These are phyloP conservation scores for Apiospora marii DNA, from an alignment of 2,329 filamentous ascomycete genomes.

Conservation along the genomic window DNA sequence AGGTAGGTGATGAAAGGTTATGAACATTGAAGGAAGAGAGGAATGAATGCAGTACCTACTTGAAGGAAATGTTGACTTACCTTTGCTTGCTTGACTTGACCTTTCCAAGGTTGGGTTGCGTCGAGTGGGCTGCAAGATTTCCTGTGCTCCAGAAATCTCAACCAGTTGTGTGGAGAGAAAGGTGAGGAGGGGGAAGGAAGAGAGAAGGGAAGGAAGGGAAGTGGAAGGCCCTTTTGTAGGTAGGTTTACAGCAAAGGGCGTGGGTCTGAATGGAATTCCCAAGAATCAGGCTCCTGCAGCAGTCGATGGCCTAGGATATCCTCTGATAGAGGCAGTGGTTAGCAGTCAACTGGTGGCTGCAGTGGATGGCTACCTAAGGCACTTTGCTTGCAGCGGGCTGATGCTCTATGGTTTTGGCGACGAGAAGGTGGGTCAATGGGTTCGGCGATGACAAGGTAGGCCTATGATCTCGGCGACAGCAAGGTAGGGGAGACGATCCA, in stretches of 20 bases:
- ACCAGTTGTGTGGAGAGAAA: background rate
- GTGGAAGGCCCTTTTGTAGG: background rate
- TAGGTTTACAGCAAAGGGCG: background rate
- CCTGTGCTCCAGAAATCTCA: background rate
- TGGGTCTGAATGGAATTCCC: background rate
- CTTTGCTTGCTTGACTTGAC: background rate
- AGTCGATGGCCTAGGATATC: background rate
- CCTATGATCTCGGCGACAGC: background rate
- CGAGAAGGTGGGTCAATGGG: background rate
- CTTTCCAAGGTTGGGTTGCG: background rate
- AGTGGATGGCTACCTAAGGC: too few species aligned
- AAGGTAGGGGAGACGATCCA: background rate
- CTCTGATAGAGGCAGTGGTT: background rate
- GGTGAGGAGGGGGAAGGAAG: conserved; percentile 20
- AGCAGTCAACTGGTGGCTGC: background rate
- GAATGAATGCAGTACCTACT: background rate
- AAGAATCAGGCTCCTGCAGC: background rate
- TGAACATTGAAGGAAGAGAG: background rate
- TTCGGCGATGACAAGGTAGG: too few species aligned
- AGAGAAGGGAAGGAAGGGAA: conserved; percentile 2
- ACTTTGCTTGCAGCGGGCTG: background rate
- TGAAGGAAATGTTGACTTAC: background rate
- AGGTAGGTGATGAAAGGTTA: too few species aligned
- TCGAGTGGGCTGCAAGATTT: background rate
- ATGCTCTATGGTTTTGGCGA: background rate